Evolutionary conservation across 306 rosid genomes (phyloP), one percentile per base, ranked within the genome.

Genomic region (Castanopsis chinensis): DNA sequence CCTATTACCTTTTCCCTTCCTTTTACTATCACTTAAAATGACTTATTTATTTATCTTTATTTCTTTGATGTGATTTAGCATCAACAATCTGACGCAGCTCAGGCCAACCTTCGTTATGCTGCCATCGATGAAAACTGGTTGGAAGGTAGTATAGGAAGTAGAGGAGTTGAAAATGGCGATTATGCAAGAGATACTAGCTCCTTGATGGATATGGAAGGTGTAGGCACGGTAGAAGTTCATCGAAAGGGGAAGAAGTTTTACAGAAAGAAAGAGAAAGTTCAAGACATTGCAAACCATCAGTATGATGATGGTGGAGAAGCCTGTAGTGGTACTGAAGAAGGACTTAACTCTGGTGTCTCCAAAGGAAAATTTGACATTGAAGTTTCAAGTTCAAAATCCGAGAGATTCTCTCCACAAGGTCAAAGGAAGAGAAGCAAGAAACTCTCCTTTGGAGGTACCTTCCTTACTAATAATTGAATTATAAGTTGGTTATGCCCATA

Each of bases 241-340:
- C 76, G 23, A 27, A 91, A 79, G 85, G 87, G 84, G 79, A 86
- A 85, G 64, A 90, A 88, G 74, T 20, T 57, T 61, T 85, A 86
- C 79, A 83, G 88, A 79, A 93, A 85, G 86, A 90, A 84, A 87
- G 92, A 81, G 80, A 90, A 84, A 73, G 82, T 81, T 74, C 79
- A 84, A 83, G 88, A 76, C 49, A 79, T 74, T 83, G 80, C 85
- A 80, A 83, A 83, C 75, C 82, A 86, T 81, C 84, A 77, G 37
- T 82, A 84, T 85, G 94, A 91, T 81, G 93, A 93, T 91, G 91
- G 98, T 67, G 92, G 93, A 63, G 95, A 90, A 85, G 95, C 97
- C 75, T 91, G 95, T 81, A 91, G 97, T 57, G 97, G 95, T 71
- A 90, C 98, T 64, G 98, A 91, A 81, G 98, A 83, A 88, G 98